Evolutionary conservation across 1,284 basidiomycete genomes (phyloP).

Genomic region (Athelia psychrophila): DNA sequence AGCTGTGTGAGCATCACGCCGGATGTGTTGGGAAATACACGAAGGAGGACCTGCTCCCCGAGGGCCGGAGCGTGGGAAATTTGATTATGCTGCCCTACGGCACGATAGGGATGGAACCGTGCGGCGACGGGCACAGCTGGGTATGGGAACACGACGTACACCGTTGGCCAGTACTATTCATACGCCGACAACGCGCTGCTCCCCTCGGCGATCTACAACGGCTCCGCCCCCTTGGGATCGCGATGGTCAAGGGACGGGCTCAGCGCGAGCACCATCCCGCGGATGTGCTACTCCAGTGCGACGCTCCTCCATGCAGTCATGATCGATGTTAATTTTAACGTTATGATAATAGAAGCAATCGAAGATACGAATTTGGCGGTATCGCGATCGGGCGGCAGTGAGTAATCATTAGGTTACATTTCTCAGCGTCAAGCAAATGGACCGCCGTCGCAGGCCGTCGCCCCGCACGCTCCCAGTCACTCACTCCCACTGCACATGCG

Average conservation of each 20-base stretch:
- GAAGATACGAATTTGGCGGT: too few relatives aligned
- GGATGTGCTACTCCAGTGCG: conserved; percentile 81
- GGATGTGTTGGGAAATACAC: conserved; percentile 48
- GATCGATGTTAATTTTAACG: too few relatives aligned
- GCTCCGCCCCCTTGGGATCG: conserved; percentile 48
- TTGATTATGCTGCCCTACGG: conserved; percentile 74
- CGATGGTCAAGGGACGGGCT: conserved; percentile 65
- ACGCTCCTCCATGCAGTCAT: conserved; percentile 71
- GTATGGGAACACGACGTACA: conserved; percentile 49
- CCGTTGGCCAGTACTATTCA: conserved; percentile 47
- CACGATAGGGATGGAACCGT: conserved; percentile 70
- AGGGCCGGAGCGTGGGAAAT: conserved; percentile 77
- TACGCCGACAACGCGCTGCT: conserved; percentile 55
- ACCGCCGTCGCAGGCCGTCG: too few relatives aligned
- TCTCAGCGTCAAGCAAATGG: too few relatives aligned
- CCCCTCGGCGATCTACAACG: conserved; percentile 63
- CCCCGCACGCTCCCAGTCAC: too few relatives aligned
- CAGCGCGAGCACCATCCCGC: conserved; percentile 53
- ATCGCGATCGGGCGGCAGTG: too few relatives aligned
- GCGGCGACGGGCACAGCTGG: conserved; percentile 53
- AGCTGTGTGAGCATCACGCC: conserved; percentile 63
- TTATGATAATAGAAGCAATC: too few relatives aligned
- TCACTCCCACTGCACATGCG: too few relatives aligned
- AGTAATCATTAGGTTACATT: too few relatives aligned
- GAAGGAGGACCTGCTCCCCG: conserved; percentile 67